Evolutionary conservation across 768 basidiomycete species (phyloP).

Genomic region (Phanerodontia chrysosporium): DNA sequence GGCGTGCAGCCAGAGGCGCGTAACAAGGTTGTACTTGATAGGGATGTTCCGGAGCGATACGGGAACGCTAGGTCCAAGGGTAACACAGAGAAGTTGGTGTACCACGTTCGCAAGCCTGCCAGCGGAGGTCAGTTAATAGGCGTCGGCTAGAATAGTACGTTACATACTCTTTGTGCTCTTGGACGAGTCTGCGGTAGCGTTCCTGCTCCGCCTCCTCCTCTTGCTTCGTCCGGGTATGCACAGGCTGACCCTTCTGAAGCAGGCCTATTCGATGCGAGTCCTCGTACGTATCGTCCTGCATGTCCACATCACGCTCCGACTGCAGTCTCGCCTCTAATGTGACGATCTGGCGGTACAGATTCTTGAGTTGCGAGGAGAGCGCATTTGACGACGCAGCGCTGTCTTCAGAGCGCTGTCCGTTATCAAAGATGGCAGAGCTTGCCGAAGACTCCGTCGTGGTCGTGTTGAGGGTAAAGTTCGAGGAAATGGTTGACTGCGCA

Average conservation of each 20-base stretch:
- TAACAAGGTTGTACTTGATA: slow-evolving; percentile 92
- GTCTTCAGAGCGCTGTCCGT: slow-evolving; percentile 40
- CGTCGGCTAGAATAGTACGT: too few species aligned
- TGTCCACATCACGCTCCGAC: slow-evolving; percentile 40
- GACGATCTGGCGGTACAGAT: slow-evolving; percentile 79
- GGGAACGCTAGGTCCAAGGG: slow-evolving; percentile 82
- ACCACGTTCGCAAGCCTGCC: slow-evolving; percentile 86
- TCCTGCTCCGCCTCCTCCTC: slow-evolving; percentile 64
- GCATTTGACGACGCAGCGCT: slow-evolving; percentile 50
- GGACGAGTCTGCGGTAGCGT: slow-evolving; percentile 67
- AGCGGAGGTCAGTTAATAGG: slow-evolving; percentile 11
- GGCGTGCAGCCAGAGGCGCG: slow-evolving; percentile 86
- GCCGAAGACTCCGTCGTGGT: slow-evolving; percentile 72
- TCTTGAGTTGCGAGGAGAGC: slow-evolving; percentile 73
- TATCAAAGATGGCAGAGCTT: slow-evolving; percentile 67
- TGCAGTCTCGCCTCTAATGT: slow-evolving; percentile 66
- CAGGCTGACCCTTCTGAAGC: slow-evolving; percentile 26
- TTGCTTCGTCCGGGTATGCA: not conserved
- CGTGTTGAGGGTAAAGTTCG: slow-evolving; percentile 69
- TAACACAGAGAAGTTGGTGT: slow-evolving; percentile 82
- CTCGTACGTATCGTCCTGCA: slow-evolving; percentile 22
- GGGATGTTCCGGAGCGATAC: slow-evolving; percentile 87
- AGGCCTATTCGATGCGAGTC: slow-evolving; percentile 39
- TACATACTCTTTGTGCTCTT: slow-evolving; percentile 81
- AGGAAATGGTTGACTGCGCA: slow-evolving; percentile 62